Evolutionary conservation across 169 alveolate genomes (phyloP), one percentile per base, ranked within the genome.

Genomic region (Eimeria brunetti): DNA sequence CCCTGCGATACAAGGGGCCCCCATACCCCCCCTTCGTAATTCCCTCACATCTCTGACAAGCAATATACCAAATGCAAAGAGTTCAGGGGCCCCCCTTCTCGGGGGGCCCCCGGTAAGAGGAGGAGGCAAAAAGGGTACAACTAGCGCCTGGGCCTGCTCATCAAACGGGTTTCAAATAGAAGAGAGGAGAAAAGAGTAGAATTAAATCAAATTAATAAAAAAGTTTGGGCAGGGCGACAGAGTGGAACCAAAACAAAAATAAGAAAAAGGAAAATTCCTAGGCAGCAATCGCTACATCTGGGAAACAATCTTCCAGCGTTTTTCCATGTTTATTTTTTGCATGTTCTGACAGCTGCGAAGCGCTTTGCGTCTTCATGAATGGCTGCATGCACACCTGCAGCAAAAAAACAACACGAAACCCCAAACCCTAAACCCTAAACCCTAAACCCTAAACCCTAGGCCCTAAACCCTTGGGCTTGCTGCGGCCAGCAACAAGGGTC

Each of bases 321-420:
- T 91, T 91, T 56, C 60, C 73, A 81, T 91, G 95, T 73, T 91
- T 91, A 71, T 91, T 91, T 60, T 51, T 81, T 49, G 95, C 95
- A n/a, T 91, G 95, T 76, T 91, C 95, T 44, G 80, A 78, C 86
- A 91, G 88, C 92, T 91, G 95, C 44, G 95, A 58, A 30, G 78
- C 92, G 62, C 95, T 91, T 78, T 91, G 95, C 44, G 95, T 91
- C 86, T 91, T 91, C 95, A 91, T 91, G 67, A 91, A 91, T n/a
- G 95, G 95, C 88, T 91, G 95, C 91, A 91, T 64, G 92, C 95
- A 91, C 16, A 91, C 86, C 95, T 91, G 88, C n/a, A 73, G 33
- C 20, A 64, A 49, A 30, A 24, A 20, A 80, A 44, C 38, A 69
- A 11, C 80, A 18, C 67, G 16, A 16, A 58, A 58, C 67, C 67